phyloP scores from a whole-genome alignment of 2,329 filamentous ascomycete species.

The Botrytis galanthina region DNA sequence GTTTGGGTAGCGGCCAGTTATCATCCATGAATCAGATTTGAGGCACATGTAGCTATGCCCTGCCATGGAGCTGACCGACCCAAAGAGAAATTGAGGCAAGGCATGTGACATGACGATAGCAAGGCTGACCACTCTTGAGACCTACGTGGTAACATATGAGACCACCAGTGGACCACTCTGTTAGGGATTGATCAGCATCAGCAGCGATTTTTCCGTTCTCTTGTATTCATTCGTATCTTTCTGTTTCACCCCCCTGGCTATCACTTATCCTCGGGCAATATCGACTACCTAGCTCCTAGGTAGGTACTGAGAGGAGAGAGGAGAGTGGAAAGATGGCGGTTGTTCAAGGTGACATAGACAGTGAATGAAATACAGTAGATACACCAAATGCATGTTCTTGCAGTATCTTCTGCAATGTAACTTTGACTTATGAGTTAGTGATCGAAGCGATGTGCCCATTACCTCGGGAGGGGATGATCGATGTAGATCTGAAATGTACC shows the following conservation, averaged over 20 bases:
- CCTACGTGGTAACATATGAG: not conserved
- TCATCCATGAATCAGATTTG: not conserved
- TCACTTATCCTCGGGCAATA: not conserved
- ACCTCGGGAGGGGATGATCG: not conserved
- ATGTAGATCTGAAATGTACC: not conserved
- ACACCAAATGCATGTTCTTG: not conserved
- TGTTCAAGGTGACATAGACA: not conserved
- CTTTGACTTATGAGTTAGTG: not conserved
- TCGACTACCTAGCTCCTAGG: not conserved
- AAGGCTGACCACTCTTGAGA: not conserved
- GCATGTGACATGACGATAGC: not conserved
- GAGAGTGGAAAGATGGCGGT: not conserved
- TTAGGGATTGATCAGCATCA: not conserved
- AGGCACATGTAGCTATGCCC: not conserved
- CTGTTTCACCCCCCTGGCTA: not conserved
- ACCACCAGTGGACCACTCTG: too few species aligned
- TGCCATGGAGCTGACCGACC: not conserved
- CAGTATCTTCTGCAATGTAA: conserved; percentile 1
- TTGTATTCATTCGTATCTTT: not conserved
- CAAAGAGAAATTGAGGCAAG: not conserved
- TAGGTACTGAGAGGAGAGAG: not conserved
- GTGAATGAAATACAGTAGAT: not conserved
- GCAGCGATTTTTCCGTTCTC: not conserved
- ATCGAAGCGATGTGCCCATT: not conserved
- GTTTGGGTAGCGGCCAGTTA: not conserved